Percentiles rank a stretch among this genome's conserved stretches.
phyloP scores from a whole-genome alignment of 345 rosid genomes.

The Heritiera littoralis region DNA sequence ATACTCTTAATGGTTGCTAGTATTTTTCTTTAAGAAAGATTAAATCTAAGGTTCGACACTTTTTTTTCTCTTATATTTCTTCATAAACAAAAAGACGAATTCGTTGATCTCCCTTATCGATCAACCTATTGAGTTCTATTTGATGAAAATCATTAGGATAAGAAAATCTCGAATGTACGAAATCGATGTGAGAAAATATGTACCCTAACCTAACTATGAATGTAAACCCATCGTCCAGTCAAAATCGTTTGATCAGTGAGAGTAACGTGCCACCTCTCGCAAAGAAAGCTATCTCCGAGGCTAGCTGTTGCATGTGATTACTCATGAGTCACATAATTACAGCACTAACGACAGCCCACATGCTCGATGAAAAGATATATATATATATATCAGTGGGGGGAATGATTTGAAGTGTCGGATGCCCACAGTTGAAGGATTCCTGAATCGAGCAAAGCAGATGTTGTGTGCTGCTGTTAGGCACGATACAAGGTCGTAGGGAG shows the following conservation, averaged over 20 bases:
- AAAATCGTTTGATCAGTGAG: background rate
- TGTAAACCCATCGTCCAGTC: too few species aligned
- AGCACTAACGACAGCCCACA: background rate
- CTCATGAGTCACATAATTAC: constrained; percentile 1
- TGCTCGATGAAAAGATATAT: background rate
- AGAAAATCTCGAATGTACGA: too few species aligned
- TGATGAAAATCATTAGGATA: too few species aligned
- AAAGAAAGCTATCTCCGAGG: too few species aligned
- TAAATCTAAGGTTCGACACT: too few species aligned
- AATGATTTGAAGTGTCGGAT: background rate
- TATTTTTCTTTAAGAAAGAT: too few species aligned
- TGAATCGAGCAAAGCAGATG: background rate
- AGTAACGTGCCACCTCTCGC: constrained; percentile 7
- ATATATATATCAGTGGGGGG: background rate
- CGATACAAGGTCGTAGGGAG: background rate
- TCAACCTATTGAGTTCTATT: too few species aligned
- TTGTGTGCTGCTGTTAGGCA: constrained; percentile 14
- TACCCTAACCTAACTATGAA: too few species aligned
- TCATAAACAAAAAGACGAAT: too few species aligned
- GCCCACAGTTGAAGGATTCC: constrained; percentile 23
- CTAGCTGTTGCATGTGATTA: constrained; percentile 2
- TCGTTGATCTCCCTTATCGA: too few species aligned
- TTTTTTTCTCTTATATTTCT: too few species aligned
- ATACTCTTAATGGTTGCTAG: background rate
- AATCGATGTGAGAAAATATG: too few species aligned